Evolutionary conservation across 108 stramenopile species (phyloP).

Genomic region (Mayamaea pseudoterrestris): DNA sequence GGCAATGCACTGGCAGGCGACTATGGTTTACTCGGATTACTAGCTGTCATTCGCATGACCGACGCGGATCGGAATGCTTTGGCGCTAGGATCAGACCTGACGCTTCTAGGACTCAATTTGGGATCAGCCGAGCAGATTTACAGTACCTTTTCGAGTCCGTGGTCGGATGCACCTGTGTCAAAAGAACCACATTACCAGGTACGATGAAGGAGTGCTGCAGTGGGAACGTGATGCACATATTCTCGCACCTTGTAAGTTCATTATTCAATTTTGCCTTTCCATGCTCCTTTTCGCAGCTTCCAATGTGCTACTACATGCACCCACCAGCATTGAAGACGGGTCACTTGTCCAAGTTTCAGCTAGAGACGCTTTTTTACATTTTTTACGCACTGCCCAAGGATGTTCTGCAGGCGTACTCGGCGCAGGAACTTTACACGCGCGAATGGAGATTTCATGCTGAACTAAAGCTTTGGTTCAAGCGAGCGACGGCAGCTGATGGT

Average conservation of each 20-base stretch:
- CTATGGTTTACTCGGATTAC: slow-evolving; percentile 87
- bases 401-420: slow-evolving; percentile 91
- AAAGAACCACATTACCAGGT: slow-evolving; percentile 91
- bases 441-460: slow-evolving; percentile 97
- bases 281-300: slow-evolving; percentile 70
- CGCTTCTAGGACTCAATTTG: slow-evolving; percentile 89
- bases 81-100: slow-evolving; percentile 92
- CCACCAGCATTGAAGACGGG: slow-evolving; percentile 82
- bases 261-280: not conserved
- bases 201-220: slow-evolving; percentile 5
- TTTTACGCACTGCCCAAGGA: slow-evolving; percentile 97
- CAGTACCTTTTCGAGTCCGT: slow-evolving; percentile 89
- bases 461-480: slow-evolving; percentile 92
- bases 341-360: slow-evolving; percentile 91
- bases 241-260: not conserved
- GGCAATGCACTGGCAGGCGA: slow-evolving; percentile 78
- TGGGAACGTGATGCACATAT: not conserved
- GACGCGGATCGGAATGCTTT: slow-evolving; percentile 89
- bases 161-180: slow-evolving; percentile 68
- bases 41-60: slow-evolving; percentile 93
- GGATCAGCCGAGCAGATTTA: slow-evolving; percentile 87
- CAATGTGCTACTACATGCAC: slow-evolving; percentile 94
- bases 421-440: slow-evolving; percentile 94
- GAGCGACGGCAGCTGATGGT: slow-evolving; percentile 61
- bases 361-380: slow-evolving; percentile 98